Percentiles rank a stretch among this genome's conserved stretches.
Conservation (phyloP, 148 eudicot genomes). For the Simmondsia chinensis region DNA sequence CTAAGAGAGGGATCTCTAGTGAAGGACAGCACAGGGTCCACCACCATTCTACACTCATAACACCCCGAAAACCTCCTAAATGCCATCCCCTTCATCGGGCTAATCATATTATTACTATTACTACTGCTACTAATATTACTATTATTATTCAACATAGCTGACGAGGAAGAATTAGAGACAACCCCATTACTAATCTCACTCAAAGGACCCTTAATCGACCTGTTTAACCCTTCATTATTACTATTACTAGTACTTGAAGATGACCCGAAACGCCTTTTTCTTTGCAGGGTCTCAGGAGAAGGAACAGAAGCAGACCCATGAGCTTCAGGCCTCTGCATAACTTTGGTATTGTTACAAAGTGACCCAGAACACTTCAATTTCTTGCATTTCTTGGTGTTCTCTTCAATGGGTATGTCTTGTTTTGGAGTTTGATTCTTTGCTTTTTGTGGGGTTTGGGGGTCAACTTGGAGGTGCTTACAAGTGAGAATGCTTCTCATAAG, state of each 20-base stretch:
- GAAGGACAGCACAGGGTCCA: slow-evolving; percentile 73
- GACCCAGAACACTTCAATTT: slow-evolving; percentile 80
- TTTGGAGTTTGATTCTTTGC: neutral
- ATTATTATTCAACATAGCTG: too few relatives aligned
- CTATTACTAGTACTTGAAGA: slow-evolving; percentile 9
- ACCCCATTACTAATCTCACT: slow-evolving; percentile 14
- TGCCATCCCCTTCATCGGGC: slow-evolving; percentile 51
- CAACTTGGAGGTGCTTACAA: slow-evolving; percentile 68
- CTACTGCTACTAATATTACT: neutral
- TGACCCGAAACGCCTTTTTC: slow-evolving; percentile 22
- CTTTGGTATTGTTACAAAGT: slow-evolving; percentile 78
- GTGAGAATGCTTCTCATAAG: slow-evolving; percentile 63
- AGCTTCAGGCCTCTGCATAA: slow-evolving; percentile 64
- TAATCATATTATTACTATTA: slow-evolving; percentile 5
- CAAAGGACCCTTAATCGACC: slow-evolving; percentile 31
- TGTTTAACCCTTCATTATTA: slow-evolving; percentile 18
- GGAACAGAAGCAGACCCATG: too few relatives aligned
- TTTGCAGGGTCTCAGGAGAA: slow-evolving; percentile 24
- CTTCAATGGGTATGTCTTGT: slow-evolving; percentile 15
- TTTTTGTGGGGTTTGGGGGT: slow-evolving; percentile 22
- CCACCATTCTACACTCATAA: slow-evolving; percentile 84
- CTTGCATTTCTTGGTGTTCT: slow-evolving; percentile 45
- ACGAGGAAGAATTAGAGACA: slow-evolving; percentile 15
- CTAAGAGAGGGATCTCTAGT: slow-evolving; percentile 76
- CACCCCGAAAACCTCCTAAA: slow-evolving; percentile 81